Evolutionary conservation across 257 asterid genomes (phyloP).

Genomic region (Solanum appendiculatum): DNA sequence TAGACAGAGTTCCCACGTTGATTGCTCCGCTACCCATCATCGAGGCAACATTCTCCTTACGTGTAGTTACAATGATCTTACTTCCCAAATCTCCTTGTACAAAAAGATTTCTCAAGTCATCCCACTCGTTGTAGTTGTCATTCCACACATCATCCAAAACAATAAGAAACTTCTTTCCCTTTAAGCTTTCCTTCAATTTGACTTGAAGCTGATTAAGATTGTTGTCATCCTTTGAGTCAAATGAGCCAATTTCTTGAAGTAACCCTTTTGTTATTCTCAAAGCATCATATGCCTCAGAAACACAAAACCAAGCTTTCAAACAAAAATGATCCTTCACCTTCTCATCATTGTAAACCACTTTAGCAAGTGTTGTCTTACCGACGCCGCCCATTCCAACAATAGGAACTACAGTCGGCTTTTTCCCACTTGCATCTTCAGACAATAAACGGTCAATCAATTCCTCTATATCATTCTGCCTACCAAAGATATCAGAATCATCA

Average conservation of each 20-base stretch:
- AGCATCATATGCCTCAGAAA: slow-evolving; percentile 39
- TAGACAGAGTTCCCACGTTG: neutral
- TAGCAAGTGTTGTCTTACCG: slow-evolving; percentile 56
- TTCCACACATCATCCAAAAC: slow-evolving; percentile 54
- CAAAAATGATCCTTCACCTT: slow-evolving; percentile 22
- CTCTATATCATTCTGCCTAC: neutral
- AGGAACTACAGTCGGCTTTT: neutral
- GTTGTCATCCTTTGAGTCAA: slow-evolving; percentile 4
- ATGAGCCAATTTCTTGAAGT: slow-evolving; percentile 8
- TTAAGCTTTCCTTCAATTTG: slow-evolving; percentile 24
- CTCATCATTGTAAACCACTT: slow-evolving; percentile 33
- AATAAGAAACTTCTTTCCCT: slow-evolving; percentile 36
- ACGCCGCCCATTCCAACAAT: neutral
- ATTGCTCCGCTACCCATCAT: slow-evolving; percentile 5
- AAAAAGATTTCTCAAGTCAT: slow-evolving; percentile 6
- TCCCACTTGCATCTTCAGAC: neutral
- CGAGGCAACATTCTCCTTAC: slow-evolving; percentile 25
- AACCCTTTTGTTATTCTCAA: slow-evolving; percentile 25
- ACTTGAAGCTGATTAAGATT: slow-evolving; percentile 39
- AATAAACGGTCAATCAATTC: neutral
- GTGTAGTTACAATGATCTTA: slow-evolving; percentile 51
- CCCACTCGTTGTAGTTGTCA: slow-evolving; percentile 25
- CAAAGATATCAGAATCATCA: neutral
- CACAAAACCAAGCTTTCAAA: slow-evolving; percentile 40
- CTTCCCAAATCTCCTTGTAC: slow-evolving; percentile 35